These are phyloP conservation scores for Letharia lupina DNA, from an alignment of 495 filamentous ascomycete genomes.

Conservation along the genomic window DNA sequence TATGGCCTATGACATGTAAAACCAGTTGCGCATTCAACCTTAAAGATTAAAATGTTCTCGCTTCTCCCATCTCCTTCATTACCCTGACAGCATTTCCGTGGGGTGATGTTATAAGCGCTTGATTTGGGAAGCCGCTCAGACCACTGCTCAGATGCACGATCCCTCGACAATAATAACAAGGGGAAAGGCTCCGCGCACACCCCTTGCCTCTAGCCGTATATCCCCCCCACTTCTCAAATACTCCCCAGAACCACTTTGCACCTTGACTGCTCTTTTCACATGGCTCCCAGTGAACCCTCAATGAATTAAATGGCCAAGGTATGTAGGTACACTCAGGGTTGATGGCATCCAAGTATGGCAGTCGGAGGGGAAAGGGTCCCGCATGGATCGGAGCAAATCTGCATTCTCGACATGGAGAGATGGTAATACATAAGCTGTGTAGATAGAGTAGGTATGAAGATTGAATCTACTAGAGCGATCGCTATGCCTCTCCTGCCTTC, in stretches of 20 bases:
- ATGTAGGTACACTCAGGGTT: not conserved
- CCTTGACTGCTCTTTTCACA: not conserved
- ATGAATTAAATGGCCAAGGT: too few species aligned
- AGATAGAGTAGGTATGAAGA: not conserved
- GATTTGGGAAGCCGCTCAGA: not conserved
- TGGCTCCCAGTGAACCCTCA: not conserved
- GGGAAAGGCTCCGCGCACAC: not conserved
- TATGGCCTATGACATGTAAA: too few species aligned
- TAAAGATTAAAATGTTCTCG: too few species aligned
- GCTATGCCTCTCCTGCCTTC: constrained; percentile 5
- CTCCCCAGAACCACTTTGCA: not conserved
- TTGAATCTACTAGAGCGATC: not conserved
- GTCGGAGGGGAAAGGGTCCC: too few species aligned
- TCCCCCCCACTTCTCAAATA: not conserved
- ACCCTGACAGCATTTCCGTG: not conserved
- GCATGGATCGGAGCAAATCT: not conserved
- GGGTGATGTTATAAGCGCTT: not conserved
- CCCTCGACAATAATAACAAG: not conserved
- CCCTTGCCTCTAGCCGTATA: not conserved
- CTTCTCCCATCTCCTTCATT: not conserved
- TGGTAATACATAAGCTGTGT: not conserved
- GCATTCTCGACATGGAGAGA: not conserved
- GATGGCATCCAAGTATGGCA: not conserved
- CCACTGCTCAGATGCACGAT: not conserved
- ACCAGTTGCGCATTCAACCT: too few species aligned